phyloP scores from a whole-genome alignment of 306 rosid species.

The Oemleria cerasiformis region DNA sequence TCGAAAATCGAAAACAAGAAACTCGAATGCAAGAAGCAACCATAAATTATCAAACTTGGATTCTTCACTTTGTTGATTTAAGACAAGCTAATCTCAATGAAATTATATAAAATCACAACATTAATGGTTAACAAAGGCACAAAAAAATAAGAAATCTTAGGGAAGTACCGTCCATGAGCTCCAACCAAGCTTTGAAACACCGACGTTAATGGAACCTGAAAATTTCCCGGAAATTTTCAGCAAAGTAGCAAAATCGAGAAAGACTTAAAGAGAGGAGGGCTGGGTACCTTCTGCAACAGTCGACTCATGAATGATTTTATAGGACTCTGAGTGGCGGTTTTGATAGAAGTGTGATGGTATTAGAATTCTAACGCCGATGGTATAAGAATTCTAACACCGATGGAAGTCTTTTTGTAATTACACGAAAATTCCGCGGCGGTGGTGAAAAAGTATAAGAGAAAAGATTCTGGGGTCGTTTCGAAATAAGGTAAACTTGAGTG shows the following conservation, averaged over 20 bases:
- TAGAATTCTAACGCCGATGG: background rate
- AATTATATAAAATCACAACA: background rate
- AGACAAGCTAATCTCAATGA: no score
- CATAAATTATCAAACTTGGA: background rate
- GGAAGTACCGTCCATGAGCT: constrained; percentile 48
- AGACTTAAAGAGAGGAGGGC: background rate
- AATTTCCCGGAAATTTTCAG: background rate
- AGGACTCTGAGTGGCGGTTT: background rate
- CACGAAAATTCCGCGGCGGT: background rate
- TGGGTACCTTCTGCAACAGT: constrained; percentile 11
- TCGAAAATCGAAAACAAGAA: background rate
- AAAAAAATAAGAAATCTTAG: background rate
- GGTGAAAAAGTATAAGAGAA: background rate
- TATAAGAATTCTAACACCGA: background rate
- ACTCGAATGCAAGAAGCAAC: background rate
- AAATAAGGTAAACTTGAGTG: background rate
- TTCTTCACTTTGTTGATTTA: background rate
- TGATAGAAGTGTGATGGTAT: background rate
- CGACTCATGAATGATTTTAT: background rate
- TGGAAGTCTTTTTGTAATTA: background rate
- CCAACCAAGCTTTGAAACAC: constrained; percentile 27
- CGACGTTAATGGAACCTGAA: constrained; percentile 32
- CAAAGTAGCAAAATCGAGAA: background rate
- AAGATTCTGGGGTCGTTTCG: background rate
- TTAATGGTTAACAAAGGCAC: background rate